Evolutionary conservation across 306 rosid genomes (phyloP).

Genomic region (Inga leiocalycina): DNA sequence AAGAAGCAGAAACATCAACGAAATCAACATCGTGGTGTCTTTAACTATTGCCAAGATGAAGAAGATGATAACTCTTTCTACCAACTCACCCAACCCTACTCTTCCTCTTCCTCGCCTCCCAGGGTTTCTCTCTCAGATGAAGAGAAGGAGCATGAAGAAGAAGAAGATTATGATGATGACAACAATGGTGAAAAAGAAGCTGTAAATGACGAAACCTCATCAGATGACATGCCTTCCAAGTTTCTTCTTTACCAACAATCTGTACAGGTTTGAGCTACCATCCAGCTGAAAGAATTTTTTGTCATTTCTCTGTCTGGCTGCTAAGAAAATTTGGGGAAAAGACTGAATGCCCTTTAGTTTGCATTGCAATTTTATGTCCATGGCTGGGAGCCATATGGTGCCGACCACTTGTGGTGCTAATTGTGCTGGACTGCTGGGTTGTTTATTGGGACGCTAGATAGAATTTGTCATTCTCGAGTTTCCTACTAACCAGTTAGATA

Average conservation of each 20-base stretch:
- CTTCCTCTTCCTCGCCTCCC: conserved; percentile 43
- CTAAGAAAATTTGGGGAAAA: neutral
- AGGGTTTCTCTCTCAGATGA: conserved; percentile 31
- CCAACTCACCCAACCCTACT: conserved; percentile 28
- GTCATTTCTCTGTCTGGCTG: conserved; percentile 10
- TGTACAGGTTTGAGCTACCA: conserved; percentile 68
- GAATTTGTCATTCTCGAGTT: conserved; percentile 13
- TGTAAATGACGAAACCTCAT: conserved; percentile 37
- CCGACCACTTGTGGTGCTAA: neutral
- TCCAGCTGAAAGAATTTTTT: neutral
- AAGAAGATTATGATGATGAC: conserved; percentile 19
- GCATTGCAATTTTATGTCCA: neutral
- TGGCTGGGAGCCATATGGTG: neutral
- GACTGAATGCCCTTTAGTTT: neutral
- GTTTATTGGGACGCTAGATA: neutral
- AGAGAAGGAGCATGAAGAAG: conserved; percentile 32
- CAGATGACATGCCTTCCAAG: conserved; percentile 69
- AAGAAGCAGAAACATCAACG: conserved; percentile 47
- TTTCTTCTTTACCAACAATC: conserved; percentile 84
- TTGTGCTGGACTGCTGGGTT: neutral
- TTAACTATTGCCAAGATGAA: conserved; percentile 43
- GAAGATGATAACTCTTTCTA: conserved; percentile 44
- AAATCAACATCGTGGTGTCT: conserved; percentile 43
- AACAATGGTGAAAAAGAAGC: conserved; percentile 30
- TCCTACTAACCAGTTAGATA: neutral